Evolutionary conservation across 441 rosid species (phyloP), one percentile per base, ranked within the genome.

Genomic region (Raphanus hybrid): DNA sequence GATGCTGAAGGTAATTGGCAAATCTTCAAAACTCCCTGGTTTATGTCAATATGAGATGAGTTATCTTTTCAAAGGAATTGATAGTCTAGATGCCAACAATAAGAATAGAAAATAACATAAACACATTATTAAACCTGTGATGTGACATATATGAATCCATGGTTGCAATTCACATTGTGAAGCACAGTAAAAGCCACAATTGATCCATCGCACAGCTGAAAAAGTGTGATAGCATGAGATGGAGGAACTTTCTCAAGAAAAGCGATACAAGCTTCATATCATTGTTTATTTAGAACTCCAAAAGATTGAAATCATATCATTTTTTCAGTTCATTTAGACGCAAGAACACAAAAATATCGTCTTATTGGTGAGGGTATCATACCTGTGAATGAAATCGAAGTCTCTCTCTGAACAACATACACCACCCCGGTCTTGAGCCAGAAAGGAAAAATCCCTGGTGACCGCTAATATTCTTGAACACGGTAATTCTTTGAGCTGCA

Each of bases 111-210:
- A 64, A 67, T 35, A 63, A 76, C 18, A 66, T 26, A 67, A 71
- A 61, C 69, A 78, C 67, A 50, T 16, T 57, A 70, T 57, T 59
- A 78, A 74, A 96, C 99, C 98, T 93, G 92, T 50, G 98, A 90
- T 45, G 99, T 96, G 70, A 96, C 98, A 79, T 92, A 92, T 75
- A 96, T 93, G 87, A 96, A 85, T 76, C 99, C 99, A 64, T 87
- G 98, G 82, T 92, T 96, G 81, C 98, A 96, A 70, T 96, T 96
- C 67, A 96, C 98, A 78, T 92, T 96, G 83, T 93, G 98, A 82
- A 96, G 97, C 85, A 93, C 99, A 71, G 98, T 93, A 84, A 96
- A 96, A 73, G 99, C 99, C 16, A 82, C 91, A 78, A 96, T 92
- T 75, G 97, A 82, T 78, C 99, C 97, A 76, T 93, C 98, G 81